phyloP scores from a whole-genome alignment of 495 filamentous ascomycete genomes.

The Amphirosellinia nigrospora region DNA sequence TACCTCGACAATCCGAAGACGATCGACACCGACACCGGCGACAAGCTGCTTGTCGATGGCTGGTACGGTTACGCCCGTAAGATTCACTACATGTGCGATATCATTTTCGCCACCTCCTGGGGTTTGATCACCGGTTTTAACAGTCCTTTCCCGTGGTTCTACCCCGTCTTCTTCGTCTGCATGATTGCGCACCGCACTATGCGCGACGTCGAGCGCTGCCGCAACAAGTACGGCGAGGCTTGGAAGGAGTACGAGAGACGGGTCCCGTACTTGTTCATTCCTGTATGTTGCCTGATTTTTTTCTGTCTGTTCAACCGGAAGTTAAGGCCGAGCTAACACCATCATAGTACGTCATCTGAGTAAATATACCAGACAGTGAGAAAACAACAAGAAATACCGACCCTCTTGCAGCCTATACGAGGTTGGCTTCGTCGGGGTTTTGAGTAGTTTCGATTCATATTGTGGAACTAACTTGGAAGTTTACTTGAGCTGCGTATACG shows the following conservation, averaged over 20 bases:
- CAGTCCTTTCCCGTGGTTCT: slow-evolving; percentile 97
- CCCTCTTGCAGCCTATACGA: neutral
- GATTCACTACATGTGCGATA: slow-evolving; percentile 92
- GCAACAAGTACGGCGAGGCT: slow-evolving; percentile 86
- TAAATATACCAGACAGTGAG: neutral
- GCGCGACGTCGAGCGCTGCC: slow-evolving; percentile 85
- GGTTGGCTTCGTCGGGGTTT: neutral
- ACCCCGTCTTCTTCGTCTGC: slow-evolving; percentile 83
- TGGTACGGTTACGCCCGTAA: slow-evolving; percentile 96
- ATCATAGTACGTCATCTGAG: slow-evolving; percentile 35
- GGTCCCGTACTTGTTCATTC: slow-evolving; percentile 96
- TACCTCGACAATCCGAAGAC: slow-evolving; percentile 83
- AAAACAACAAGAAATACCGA: neutral
- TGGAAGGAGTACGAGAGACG: slow-evolving; percentile 88
- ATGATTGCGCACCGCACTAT: slow-evolving; percentile 93
- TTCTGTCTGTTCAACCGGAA: neutral
- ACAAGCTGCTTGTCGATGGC: slow-evolving; percentile 84
- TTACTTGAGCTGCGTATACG: neutral
- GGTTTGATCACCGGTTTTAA: slow-evolving; percentile 65
- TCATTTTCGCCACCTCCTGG: slow-evolving; percentile 73
- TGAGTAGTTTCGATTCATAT: neutral
- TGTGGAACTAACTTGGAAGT: neutral
- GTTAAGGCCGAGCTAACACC: slow-evolving; percentile 1
- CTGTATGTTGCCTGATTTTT: slow-evolving; percentile 66
- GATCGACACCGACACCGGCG: slow-evolving; percentile 79